A percentile compares a stretch with the other conserved stretches of the same genome.
Conservation (phyloP, 2,329 filamentous ascomycete genomes). For the Myriosclerotinia scirpicola region DNA sequence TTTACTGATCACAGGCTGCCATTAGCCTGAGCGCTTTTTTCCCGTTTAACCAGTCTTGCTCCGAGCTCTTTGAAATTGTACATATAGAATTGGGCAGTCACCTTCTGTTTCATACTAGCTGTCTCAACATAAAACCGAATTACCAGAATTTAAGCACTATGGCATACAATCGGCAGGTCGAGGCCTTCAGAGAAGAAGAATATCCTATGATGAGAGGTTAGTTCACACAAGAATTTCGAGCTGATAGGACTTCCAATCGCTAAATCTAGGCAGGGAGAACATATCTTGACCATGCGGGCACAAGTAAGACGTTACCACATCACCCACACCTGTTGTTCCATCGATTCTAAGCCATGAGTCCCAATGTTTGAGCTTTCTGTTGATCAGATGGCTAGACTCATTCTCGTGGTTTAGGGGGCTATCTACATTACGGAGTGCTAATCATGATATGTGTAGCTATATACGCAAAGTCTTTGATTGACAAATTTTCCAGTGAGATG, state of each 20-base stretch:
- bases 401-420: not conserved
- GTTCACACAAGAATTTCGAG: conserved; percentile 21
- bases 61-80: conserved; percentile 2
- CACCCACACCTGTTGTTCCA: conserved; percentile 6
- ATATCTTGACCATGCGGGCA: conserved; percentile 91
- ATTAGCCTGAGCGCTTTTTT: conserved; percentile 24
- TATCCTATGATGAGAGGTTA: conserved; percentile 68
- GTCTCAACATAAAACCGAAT: conserved; percentile 3
- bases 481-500: conserved; percentile 77
- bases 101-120: conserved; percentile 5
- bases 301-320: conserved; percentile 46
- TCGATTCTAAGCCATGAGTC: conserved; percentile 2
- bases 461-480: conserved; percentile 76
- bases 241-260: conserved; percentile 17
- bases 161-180: conserved; percentile 58
- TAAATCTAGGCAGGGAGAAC: conserved; percentile 56
- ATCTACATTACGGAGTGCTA: conserved; percentile 3
- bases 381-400: not conserved
- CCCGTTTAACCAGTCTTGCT: conserved; percentile 7
- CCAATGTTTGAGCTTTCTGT: not conserved
- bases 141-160: conserved; percentile 20
- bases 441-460: conserved; percentile 45
- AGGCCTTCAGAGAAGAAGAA: conserved; percentile 57
- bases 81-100: conserved; percentile 15
- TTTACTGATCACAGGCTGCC: conserved; percentile 13